Base-by-base conservation (phyloP, 768 basidiomycete genomes). In the Lentinula boryana region DNA sequence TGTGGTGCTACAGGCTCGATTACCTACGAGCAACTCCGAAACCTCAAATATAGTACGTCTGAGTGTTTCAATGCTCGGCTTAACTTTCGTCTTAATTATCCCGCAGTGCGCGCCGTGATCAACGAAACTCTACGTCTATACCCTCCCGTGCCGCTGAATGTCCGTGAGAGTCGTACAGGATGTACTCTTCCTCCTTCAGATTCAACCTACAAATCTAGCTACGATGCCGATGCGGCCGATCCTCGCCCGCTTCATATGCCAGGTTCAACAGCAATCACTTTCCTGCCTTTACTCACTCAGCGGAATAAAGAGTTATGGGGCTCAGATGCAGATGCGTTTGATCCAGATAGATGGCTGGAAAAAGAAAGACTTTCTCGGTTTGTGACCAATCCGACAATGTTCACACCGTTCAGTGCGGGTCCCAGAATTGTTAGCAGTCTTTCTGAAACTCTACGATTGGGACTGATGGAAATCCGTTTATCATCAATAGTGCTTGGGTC, bases 51-150 rank as follows among this genome's bases (percentile, higher is more conserved):
- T 68, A 77, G 90, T 91, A 48, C 63, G 82, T 73, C 21, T 27
- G 33, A 43, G 15, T 58, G 12, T 46, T n/a, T 63, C 46, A n/a
- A 23, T 56, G 18, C 54, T 60, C 27, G 53, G 48, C 44, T 48
- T 64, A 38, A 8, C 56, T 16, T 61, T 52, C 60, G 21, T 8
- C 27, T 27, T 27, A 27, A 27, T 27, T 3, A 4, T 48, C 10
- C 5, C 21, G 21, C 68, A 84, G 88, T 89, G 76, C 82, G 84
- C 61, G 89, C 89, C 10, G 87, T 91, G 40, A 82, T 93, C 44
- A 88, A 92, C 63, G 91, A 93, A 67, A 86, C 86, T 0, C 76
- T 93, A 23, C 80, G 91, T 16, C 73, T 93, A 1, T 93, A 87
- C 73, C 90, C 90, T 3, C 88, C 91, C 6, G 87, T 93, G 0